Evolutionary conservation across 257 asterid genomes (phyloP), one percentile per base, ranked within the genome.

Genomic region (Solanum virginianum): DNA sequence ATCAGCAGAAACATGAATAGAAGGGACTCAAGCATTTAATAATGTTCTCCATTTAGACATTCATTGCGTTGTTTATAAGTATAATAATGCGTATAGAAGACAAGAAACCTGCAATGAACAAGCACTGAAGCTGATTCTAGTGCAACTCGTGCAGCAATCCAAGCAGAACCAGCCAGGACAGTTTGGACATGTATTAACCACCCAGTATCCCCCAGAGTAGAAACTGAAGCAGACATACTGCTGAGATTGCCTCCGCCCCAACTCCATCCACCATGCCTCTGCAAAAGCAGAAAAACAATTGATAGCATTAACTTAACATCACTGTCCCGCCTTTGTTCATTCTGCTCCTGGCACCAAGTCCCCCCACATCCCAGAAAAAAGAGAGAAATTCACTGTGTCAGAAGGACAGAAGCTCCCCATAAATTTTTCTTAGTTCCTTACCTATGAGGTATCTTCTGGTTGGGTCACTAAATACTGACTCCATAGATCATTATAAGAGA

Each of bases 241-340:
- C 99, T 97, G 87, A 97, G 95, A 87, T 95, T 97, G 83, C 98
- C 98, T 75, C 99, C 99, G 82, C 97, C 97, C 99, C 99, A 97
- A 39, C 96, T 91, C 98, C 97, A 93, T 81, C 98, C 99, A 83
- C 99, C 98, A 88, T 93, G 95, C 89, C 99, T 94, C 99, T 97
- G 91, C 68, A 82, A 71, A 71, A 83, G 83, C 59, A 83, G 70
- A 69, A 32, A 83, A 43, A 63, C 51, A 83, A 68, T 81, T 17
- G 84, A 81, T 26, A 79, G 85, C 84, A 59, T 79, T 51, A 77
- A 29, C 82, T 51, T 26, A 51, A 10, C 82, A 77, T 77, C 43
- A 77, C 63, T 26, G 45, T 49, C 81, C 81, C 43, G 32, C 62
- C 82, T 49, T 12, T 14, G 45, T 62, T 75, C 62, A 24, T 43